Evolutionary conservation across 164 flowering plant species (phyloP), one percentile per base, ranked within the genome.

Genomic region (Litsea cubeba): DNA sequence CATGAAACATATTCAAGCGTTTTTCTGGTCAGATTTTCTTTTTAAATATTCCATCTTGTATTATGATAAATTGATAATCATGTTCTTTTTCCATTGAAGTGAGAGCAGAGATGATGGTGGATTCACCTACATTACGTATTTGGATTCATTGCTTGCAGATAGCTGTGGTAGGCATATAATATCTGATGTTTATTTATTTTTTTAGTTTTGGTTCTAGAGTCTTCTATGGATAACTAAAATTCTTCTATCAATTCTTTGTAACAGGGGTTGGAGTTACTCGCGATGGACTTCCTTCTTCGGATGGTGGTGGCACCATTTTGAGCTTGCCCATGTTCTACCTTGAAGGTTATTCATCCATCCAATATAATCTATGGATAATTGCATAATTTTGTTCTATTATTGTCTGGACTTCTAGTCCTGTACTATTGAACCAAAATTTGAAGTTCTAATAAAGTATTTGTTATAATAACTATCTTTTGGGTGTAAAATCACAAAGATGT

Each of bases 211-310:
- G 35, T 30, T 40, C 17, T 24, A 3, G 50, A 18, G 11, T 60
- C 7, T 60, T 40, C 3, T 60, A 5, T 3, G 1, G 49, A 5
- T 23, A 28, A 65, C 18, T 73, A 74, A 75, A 24, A 51, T 30
- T 40, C 62, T 79, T 75, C 76, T 24, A 71, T 77, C 2, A 49
- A 25, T 49, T 64, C 68, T 75, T 35, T 86, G 66, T 71, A 22
- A 71, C 89, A 95, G 99, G 86, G 79, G 95, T 92, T 80, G 97
- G 91, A 74, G 97, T 92, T 71, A 90, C 95, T 25, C 95, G 84
- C 74, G 84, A 75, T 50, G 84, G 94, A 76, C 30, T 82, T 75
- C 74, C 89, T 73, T 92, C 86, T 81, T 81, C 92, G 79, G 95
- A 91, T 73, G 92, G 90, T 62, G 46, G 46, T 40, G 98, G 97